Conservation (phyloP, 2,329 filamentous ascomycete species). For the Pseudohalonectria lignicola region DNA sequence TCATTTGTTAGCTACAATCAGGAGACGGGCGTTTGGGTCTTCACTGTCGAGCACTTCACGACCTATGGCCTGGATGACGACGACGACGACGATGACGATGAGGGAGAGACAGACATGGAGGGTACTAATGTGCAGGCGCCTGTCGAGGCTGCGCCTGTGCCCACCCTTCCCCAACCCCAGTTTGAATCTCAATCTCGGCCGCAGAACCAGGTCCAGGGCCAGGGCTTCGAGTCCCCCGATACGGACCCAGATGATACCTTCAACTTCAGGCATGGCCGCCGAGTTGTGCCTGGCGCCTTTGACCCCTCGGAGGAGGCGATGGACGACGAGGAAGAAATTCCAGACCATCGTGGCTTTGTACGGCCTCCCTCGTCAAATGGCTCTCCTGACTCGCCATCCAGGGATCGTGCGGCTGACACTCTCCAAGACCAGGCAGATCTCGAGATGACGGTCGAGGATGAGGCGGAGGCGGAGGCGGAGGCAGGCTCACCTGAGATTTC, state of each 20-base stretch:
- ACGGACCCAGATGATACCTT: constrained; percentile 45
- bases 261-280: constrained; percentile 37
- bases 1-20: constrained; percentile 71
- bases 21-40: constrained; percentile 77
- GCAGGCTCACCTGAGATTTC: constrained; percentile 19
- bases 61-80: constrained; percentile 83
- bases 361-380: constrained; percentile 3
- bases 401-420: constrained; percentile 3
- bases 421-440: constrained; percentile 3
- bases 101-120: constrained; percentile 54
- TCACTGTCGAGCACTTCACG: constrained; percentile 92
- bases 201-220: not conserved
- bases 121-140: constrained; percentile 18
- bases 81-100: constrained; percentile 37
- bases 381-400: constrained; percentile 1
- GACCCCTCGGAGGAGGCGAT: constrained; percentile 48
- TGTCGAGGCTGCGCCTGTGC: no score
- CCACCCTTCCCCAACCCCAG: not conserved
- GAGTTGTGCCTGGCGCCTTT: constrained; percentile 68
- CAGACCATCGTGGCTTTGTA: constrained; percentile 39
- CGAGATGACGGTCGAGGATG: constrained; percentile 39
- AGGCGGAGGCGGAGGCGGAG: no score
- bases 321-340: constrained; percentile 47
- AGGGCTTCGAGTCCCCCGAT: constrained; percentile 19
- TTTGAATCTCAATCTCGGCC: not conserved